phyloP scores from a whole-genome alignment of 257 asterid genomes.

The Asclepias syriaca region DNA sequence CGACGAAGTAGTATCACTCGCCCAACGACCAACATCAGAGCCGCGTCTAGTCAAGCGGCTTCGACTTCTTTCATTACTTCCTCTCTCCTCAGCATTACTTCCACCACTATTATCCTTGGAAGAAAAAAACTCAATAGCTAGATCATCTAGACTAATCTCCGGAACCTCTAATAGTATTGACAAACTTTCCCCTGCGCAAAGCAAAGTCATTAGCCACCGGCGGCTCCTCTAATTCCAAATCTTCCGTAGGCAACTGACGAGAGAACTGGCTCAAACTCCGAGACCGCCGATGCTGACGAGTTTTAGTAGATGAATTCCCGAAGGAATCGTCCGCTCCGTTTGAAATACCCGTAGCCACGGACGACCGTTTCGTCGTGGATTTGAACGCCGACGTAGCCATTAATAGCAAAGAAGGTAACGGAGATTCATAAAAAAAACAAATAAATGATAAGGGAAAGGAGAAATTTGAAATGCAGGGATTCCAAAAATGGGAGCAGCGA shows the following conservation, averaged over 20 bases:
- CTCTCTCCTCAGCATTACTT: conserved; percentile 31
- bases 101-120: conserved; percentile 33
- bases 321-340: conserved; percentile 17
- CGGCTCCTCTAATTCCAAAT: conserved; percentile 27
- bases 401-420: background rate
- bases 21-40: conserved; percentile 70
- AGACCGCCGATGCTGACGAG: conserved; percentile 42
- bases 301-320: conserved; percentile 20
- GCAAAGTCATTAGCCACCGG: conserved; percentile 30
- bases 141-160: conserved; percentile 80
- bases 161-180: conserved; percentile 73
- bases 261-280: conserved; percentile 44
- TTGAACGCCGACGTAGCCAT: conserved; percentile 93
- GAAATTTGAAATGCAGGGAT: background rate
- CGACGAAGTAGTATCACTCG: conserved; percentile 73
- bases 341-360: conserved; percentile 18
- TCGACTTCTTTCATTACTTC: conserved; percentile 35
- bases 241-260: conserved; percentile 17
- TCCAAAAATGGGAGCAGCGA: background rate
- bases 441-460: no score
- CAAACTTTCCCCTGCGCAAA: conserved; percentile 63
- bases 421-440: no score
- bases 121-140: conserved; percentile 64
- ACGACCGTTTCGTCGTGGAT: conserved; percentile 55
- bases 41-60: conserved; percentile 33